Base-by-base conservation (phyloP, 2,329 filamentous ascomycete species). In the Paecilomyces formosus region DNA sequence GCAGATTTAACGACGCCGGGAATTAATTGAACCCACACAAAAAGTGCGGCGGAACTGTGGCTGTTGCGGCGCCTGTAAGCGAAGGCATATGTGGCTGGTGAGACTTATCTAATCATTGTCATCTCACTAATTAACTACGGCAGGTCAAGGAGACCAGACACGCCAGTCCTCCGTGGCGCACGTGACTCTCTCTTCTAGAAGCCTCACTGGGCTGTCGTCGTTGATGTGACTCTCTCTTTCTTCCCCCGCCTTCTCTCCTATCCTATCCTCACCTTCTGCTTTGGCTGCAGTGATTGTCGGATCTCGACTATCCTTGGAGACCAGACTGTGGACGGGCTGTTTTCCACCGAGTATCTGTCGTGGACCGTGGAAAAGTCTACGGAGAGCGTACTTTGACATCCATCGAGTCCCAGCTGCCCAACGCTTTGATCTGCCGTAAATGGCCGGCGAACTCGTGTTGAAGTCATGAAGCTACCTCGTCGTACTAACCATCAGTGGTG, bases 381-480 rank as follows among this genome's bases (percentile, higher is more conserved):
- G n/a, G 18, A 58, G 30, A 53, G 53, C 55, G 55, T 28, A 26
- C 22, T 33, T 28, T 30, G 18, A 26, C 24, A 26, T 26, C 30
- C 26, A 50, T 30, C 31, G 8, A 31, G 26, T 30, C n/a, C 15
- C 15, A 28, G 50, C 50, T 28, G 26, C 22, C 4, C 28, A 49
- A 26, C 53, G 54, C 57, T 52, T 64, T 51, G 52, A 56, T 30
- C 59, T 56, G 50, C 52, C 28, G 28, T 28, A 52, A 28, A 54
- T 55, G 55, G 59, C 61, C 61, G 54, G 65, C 66, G 65, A 60
- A 64, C 61, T 68, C 59, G 58, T 62, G 63, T 65, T 63, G 69
- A 66, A 74, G 71, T 74, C 68, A 76, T 75, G 73, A 75, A 70
- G 71, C 66, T 72, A 65, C 63, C 62, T 63, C 63, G 66, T 68